Base-by-base conservation (phyloP, 495 filamentous ascomycete genomes). In the Penicillium alfredii region DNA sequence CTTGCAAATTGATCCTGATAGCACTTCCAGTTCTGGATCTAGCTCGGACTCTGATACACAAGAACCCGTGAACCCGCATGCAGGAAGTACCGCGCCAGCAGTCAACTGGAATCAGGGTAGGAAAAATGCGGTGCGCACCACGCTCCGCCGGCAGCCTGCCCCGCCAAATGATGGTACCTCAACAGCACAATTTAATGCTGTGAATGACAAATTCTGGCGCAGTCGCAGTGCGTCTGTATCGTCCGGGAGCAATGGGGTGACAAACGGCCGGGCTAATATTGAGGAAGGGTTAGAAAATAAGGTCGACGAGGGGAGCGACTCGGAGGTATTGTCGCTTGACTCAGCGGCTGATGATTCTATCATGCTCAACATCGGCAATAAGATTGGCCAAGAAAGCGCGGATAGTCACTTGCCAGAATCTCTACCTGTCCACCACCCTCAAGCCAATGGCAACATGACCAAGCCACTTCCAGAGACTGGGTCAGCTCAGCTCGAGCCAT, bases 281-380 rank as follows among this genome's bases (percentile, higher is more conserved):
- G 39, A 52, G 6, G 50, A 48, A 14, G 49, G 46, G 4, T 20
- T 57, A 5, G 52, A 59, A 39, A 45, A 56, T 21, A 52, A 56
- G 18, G 34, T 53, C 7, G 43, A 60, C 10, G 47, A 45, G 11
- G 34, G 27, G 20, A 55, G 53, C 27, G 62, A 69, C 14, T 66
- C 66, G 0, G 61, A 65, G 17, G 58, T 54, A 25, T 65, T 51
- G 10, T 61, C 56, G 18, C 21, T 55, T 30, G 60, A 58, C 30
- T 61, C 59, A 1, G 64, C 64, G 28, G 63, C 56, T 1, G 63
- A 66, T 25, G 60, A 68, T 30, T 70, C 64, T 0, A 64, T 70
- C 17, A 17, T 70, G 51, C 24, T 70, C 44, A 70, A 70, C 28
- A 56, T 67, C 22, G 58, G 61, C 8, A 44, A 52, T 1, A 49